phyloP scores from a whole-genome alignment of 116 monocot species.

The Posidonia oceanica region DNA sequence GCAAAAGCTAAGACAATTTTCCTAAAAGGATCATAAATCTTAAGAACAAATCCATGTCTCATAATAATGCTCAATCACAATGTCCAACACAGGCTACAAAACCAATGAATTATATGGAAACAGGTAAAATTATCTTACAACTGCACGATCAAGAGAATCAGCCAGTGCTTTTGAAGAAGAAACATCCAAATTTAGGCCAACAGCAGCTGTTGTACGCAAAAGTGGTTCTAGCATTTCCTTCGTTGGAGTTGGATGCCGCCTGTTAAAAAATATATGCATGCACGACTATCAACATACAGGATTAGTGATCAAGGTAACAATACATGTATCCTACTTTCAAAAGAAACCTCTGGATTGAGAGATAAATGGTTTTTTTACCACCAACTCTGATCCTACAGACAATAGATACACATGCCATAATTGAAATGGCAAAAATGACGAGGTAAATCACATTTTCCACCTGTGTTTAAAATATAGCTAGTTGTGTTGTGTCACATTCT shows the following conservation, averaged over 20 bases:
- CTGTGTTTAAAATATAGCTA: no score
- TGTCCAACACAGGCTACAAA: not conserved
- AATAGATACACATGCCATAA: not conserved
- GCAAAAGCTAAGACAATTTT: no score
- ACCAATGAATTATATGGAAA: not conserved
- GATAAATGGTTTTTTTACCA: not conserved
- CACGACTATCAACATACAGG: not conserved
- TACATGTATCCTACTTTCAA: not conserved
- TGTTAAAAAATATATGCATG: conserved; percentile 6
- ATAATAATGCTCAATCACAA: no score
- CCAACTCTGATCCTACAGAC: no score
- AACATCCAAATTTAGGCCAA: conserved; percentile 75
- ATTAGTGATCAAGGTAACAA: not conserved
- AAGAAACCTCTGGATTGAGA: not conserved
- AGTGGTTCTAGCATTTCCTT: conserved; percentile 99
- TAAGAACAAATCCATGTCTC: no score
- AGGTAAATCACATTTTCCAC: not conserved
- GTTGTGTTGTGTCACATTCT: no score
- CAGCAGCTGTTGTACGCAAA: conserved; percentile 65
- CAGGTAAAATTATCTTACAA: conserved; percentile 31
- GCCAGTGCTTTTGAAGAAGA: conserved; percentile 95
- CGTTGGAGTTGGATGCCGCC: conserved; percentile 92
- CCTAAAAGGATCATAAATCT: no score
- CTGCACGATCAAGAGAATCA: conserved; percentile 91
- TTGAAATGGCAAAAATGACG: not conserved